Base-by-base conservation (phyloP, 1,139 yeast species). In the Pneumocystis carinii region DNA sequence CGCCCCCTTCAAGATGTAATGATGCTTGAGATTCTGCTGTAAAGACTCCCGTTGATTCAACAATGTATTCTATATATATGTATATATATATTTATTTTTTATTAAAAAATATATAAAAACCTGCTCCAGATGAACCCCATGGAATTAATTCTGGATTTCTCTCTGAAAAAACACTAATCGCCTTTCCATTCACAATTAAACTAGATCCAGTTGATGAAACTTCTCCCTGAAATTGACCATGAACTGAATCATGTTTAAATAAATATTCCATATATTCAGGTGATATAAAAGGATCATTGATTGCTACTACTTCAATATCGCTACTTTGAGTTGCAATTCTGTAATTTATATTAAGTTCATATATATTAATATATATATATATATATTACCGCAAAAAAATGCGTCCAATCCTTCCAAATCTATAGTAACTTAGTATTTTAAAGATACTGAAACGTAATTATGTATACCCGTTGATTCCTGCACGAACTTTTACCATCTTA, bases 21-120 rank as follows among this genome's bases (percentile, higher is more conserved):
- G 82, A 81, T 70, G 92, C 92, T 79, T 87, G 86, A 69, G 81
- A 92, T 69, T 76, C 72, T 70, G 81, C 82, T 81, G 90, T 86
- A 86, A 86, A 86, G 73, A 86, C 90, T 81, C 94, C 94, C 71
- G 94, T 87, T 76, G 94, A 86, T 79, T 86, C 94, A 71, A 86
- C 84, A 72, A 87, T 89, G 80, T 77, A 84, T 74, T 85, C 32
- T 39, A 37, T 37, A 14, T 37, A 36, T 36, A n/a, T 15, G n/a
- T 39, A n/a, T n/a, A 7, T 15, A 39, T 7, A 38, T 8, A 38
- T 38, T 38, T n/a, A n/a, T 89, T 57, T 66, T 66, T 41, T 37
- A 12, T 17, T 5, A 27, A 38, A 19, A 24, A 19, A 53, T n/a
- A 48, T n/a, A n/a, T 15, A 39, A 39, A 39, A 39, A 39, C 48